Evolutionary conservation across 768 basidiomycete species (phyloP).

Genomic region (Chalciporus sphaerocephalus): DNA sequence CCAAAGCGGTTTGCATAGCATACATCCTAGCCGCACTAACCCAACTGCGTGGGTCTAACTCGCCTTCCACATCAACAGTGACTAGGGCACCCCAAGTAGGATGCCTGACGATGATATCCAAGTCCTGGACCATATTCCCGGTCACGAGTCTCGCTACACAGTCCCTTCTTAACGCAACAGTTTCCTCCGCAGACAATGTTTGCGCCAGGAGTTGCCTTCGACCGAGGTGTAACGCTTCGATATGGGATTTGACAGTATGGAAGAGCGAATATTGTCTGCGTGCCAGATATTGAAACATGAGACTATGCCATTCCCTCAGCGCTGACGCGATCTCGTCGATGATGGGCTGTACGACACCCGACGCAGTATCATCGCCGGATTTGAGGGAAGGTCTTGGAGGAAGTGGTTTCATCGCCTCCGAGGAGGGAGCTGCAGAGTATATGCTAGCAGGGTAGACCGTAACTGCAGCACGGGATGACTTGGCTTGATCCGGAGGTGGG

Average conservation of each 20-base stretch:
- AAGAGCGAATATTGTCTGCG: slow-evolving; percentile 88
- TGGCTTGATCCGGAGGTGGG: slow-evolving; percentile 72
- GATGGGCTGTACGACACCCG: slow-evolving; percentile 80
- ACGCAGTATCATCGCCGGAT: slow-evolving; percentile 88
- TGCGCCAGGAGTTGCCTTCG: slow-evolving; percentile 85
- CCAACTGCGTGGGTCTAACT: slow-evolving; percentile 78
- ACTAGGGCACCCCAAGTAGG: slow-evolving; percentile 87
- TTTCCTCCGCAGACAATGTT: slow-evolving; percentile 84
- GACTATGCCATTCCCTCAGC: slow-evolving; percentile 89
- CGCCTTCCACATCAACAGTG: slow-evolving; percentile 84
- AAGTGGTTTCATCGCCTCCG: slow-evolving; percentile 63
- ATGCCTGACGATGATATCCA: slow-evolving; percentile 96
- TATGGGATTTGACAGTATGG: slow-evolving; percentile 78
- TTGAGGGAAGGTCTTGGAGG: slow-evolving; percentile 93
- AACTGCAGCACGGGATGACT: slow-evolving; percentile 64
- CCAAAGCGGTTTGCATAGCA: slow-evolving; percentile 79
- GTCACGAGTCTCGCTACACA: slow-evolving; percentile 84
- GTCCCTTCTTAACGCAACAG: slow-evolving; percentile 71
- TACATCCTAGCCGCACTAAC: slow-evolving; percentile 89
- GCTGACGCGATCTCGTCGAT: slow-evolving; percentile 98
- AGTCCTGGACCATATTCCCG: slow-evolving; percentile 86
- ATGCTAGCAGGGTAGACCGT: slow-evolving; percentile 72
- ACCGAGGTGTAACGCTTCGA: slow-evolving; percentile 89
- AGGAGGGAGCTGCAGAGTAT: slow-evolving; percentile 68
- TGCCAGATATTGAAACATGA: slow-evolving; percentile 89